These are phyloP conservation scores for Quercus glauca DNA, from an alignment of 306 rosid species.

Conservation along the genomic window DNA sequence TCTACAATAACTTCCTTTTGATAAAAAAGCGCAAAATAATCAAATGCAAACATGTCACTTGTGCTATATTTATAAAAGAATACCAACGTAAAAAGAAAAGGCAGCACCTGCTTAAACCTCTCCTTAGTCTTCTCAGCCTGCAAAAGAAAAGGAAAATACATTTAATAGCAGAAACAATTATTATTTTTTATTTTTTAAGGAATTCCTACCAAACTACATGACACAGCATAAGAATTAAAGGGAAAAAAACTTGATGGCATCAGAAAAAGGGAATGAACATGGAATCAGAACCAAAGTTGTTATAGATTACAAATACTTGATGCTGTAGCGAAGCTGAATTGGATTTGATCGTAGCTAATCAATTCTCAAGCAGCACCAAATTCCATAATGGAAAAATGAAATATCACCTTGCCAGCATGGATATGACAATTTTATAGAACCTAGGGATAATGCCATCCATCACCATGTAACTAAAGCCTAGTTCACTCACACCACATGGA, in stretches of 20 bases:
- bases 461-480: background rate
- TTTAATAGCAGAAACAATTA: no score
- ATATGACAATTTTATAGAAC: no score
- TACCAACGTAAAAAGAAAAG: slow-evolving; percentile 12
- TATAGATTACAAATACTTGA: background rate
- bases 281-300: background rate
- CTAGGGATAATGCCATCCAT: no score
- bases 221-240: background rate
- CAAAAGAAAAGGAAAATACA: slow-evolving; percentile 17
- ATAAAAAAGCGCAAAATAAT: slow-evolving; percentile 11
- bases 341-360: background rate
- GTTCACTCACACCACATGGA: background rate
- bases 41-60: slow-evolving; percentile 10
- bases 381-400: background rate
- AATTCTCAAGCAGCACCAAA: background rate
- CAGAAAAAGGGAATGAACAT: no score
- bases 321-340: background rate
- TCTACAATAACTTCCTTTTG: background rate
- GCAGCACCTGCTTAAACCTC: slow-evolving; percentile 77
- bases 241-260: background rate
- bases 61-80: background rate
- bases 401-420: no score
- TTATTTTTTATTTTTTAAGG: no score
- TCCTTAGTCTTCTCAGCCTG: slow-evolving; percentile 71
- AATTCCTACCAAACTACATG: background rate